Conservation (phyloP, 441 rosid genomes). For the Euphorbia schlechtendalii region DNA sequence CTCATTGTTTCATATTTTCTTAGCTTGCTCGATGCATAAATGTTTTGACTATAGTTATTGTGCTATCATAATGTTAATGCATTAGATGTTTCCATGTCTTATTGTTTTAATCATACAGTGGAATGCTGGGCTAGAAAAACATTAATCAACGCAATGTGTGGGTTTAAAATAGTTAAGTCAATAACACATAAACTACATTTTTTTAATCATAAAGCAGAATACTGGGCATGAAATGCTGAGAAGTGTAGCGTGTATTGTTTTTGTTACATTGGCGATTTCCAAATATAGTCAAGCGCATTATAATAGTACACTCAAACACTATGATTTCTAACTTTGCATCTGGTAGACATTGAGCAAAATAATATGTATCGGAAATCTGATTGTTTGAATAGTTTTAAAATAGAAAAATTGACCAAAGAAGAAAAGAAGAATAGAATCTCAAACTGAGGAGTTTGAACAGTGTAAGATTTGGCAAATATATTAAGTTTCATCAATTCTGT, state of each 20-base stretch:
- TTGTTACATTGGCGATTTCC: background rate
- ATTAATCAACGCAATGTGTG: background rate
- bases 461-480: background rate
- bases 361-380: background rate
- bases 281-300: background rate
- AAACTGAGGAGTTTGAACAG: background rate
- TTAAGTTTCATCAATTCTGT: background rate
- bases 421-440: background rate
- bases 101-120: background rate
- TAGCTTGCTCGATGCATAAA: conserved; percentile 6
- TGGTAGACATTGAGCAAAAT: background rate
- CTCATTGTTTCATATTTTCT: conserved; percentile 4
- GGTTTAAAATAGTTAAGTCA: background rate
- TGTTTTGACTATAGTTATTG: background rate
- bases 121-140: background rate
- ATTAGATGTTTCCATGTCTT: background rate
- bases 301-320: background rate
- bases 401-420: background rate
- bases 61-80: background rate
- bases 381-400: background rate
- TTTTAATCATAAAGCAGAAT: no score
- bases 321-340: background rate
- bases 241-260: background rate
- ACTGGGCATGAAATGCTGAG: background rate
- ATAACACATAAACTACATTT: no score